Evolutionary conservation across 768 basidiomycete species (phyloP).

Genomic region (Boletus fagicola): DNA sequence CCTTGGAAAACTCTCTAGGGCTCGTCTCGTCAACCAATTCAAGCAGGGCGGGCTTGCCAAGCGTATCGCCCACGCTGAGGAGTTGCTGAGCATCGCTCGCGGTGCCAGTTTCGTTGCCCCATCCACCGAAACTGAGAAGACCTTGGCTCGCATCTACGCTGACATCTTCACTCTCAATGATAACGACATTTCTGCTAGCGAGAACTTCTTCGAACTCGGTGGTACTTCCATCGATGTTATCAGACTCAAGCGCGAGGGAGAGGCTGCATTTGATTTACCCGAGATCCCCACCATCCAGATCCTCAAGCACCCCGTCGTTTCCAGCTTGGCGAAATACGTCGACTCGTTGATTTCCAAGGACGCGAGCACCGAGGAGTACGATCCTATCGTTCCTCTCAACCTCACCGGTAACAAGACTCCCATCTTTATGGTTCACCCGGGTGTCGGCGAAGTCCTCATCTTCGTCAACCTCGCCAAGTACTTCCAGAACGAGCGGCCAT

Average conservation of each 20-base stretch:
- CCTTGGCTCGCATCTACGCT: slow-evolving; percentile 31
- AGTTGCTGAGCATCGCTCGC: slow-evolving; percentile 24
- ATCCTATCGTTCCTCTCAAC: slow-evolving; percentile 43
- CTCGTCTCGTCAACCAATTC: slow-evolving; percentile 37
- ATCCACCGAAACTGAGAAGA: slow-evolving; percentile 27
- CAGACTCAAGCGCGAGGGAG: slow-evolving; percentile 30
- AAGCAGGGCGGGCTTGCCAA: slow-evolving; percentile 34
- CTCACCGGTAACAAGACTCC: slow-evolving; percentile 40
- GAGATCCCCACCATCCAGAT: slow-evolving; percentile 42
- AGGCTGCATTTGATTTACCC: slow-evolving; percentile 25
- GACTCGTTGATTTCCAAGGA: slow-evolving; percentile 28
- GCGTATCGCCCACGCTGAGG: slow-evolving; percentile 31
- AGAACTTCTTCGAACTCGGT: slow-evolving; percentile 38
- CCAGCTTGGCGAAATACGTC: slow-evolving; percentile 31
- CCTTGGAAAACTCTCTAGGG: slow-evolving; percentile 45
- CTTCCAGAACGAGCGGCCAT: slow-evolving; percentile 40
- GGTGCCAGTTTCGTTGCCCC: slow-evolving; percentile 23
- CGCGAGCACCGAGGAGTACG: slow-evolving; percentile 29
- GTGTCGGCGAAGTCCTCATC: slow-evolving; percentile 21
- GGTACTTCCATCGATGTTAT: slow-evolving; percentile 42
- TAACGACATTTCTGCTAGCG: slow-evolving; percentile 24
- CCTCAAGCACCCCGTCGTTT: slow-evolving; percentile 35
- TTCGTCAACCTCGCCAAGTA: slow-evolving; percentile 42
- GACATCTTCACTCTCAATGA: slow-evolving; percentile 31
- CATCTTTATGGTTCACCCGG: slow-evolving; percentile 44